These are phyloP conservation scores for Oryza punctata DNA, from an alignment of 176 grass and related monocot species.

Conservation along the genomic window DNA sequence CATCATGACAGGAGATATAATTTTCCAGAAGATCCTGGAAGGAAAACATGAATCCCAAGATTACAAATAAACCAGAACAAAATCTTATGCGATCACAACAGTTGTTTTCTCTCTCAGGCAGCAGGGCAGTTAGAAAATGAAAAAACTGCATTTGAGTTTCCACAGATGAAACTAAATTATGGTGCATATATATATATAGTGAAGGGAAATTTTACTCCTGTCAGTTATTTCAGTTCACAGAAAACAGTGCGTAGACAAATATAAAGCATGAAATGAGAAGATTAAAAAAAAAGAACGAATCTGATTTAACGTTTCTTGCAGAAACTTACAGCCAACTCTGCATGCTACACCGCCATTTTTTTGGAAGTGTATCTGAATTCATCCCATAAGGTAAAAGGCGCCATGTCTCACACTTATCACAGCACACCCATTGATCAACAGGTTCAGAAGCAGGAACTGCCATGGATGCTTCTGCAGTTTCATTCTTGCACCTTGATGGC, in stretches of 20 bases:
- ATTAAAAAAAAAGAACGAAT: slow-evolving; percentile 19
- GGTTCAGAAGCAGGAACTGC: slow-evolving; percentile 20
- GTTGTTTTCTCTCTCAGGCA: slow-evolving; percentile 7
- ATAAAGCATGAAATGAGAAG: slow-evolving; percentile 19
- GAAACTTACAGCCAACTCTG: slow-evolving; percentile 80
- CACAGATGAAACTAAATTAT: slow-evolving; percentile 12
- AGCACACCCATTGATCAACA: slow-evolving; percentile 58
- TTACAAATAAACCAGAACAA: background rate
- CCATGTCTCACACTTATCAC: slow-evolving; percentile 78
- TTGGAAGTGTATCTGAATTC: slow-evolving; percentile 58
- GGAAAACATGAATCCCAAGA: slow-evolving; percentile 7
- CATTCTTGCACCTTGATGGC: slow-evolving; percentile 34
- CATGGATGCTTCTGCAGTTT: slow-evolving; percentile 26
- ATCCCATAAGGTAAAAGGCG: slow-evolving; percentile 74
- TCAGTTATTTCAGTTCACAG: slow-evolving; percentile 28
- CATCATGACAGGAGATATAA: background rate
- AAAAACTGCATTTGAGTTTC: background rate
- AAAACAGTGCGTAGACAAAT: background rate
- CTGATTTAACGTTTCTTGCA: slow-evolving; percentile 21
- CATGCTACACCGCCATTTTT: slow-evolving; percentile 66
- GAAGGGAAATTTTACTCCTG: background rate
- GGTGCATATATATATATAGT: background rate
- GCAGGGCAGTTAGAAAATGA: background rate
- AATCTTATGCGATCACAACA: background rate
- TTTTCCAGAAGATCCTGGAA: slow-evolving; percentile 4